Conservation (phyloP, 495 filamentous ascomycete genomes). For the Penicillium ucsense region DNA sequence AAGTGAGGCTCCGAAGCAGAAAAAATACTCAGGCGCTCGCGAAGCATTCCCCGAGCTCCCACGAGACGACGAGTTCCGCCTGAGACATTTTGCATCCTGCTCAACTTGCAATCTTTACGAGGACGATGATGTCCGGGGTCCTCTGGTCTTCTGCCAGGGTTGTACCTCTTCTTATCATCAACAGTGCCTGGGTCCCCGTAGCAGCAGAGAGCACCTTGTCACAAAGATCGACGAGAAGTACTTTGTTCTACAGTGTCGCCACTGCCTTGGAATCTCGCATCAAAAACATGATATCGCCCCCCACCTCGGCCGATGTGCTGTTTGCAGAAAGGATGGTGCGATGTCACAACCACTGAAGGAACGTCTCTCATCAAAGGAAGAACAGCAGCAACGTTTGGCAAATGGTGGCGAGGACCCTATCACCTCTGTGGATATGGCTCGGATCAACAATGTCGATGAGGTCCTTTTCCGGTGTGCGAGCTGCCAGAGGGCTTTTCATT, state of each 20-base stretch:
- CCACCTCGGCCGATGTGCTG: constrained; percentile 56
- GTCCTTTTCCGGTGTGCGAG: constrained; percentile 71
- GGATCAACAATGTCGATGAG: constrained; percentile 65
- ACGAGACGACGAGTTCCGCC: constrained; percentile 49
- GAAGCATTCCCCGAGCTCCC: constrained; percentile 56
- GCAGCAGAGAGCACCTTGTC: constrained; percentile 72
- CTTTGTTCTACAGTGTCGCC: constrained; percentile 84
- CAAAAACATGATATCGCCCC: constrained; percentile 62
- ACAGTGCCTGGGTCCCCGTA: constrained; percentile 66
- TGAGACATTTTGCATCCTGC: constrained; percentile 59
- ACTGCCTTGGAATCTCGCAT: constrained; percentile 58
- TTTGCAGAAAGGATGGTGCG: constrained; percentile 49
- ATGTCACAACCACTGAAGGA: constrained; percentile 61
- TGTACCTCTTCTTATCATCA: constrained; percentile 79
- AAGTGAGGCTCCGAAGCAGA: constrained; percentile 35
- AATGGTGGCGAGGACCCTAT: constrained; percentile 74
- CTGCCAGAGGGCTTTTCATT: constrained; percentile 77
- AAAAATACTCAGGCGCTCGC: constrained; percentile 45
- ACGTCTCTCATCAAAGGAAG: constrained; percentile 63
- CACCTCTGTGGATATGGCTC: constrained; percentile 44
- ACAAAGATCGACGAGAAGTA: constrained; percentile 73
- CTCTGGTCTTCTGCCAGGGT: constrained; percentile 79
- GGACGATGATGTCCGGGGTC: constrained; percentile 44
- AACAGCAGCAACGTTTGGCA: constrained; percentile 68
- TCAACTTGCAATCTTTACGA: constrained; percentile 55